These are phyloP conservation scores for Centrapalus pauciflorus DNA, from an alignment of 129 eudicot genomes.

Conservation along the genomic window DNA sequence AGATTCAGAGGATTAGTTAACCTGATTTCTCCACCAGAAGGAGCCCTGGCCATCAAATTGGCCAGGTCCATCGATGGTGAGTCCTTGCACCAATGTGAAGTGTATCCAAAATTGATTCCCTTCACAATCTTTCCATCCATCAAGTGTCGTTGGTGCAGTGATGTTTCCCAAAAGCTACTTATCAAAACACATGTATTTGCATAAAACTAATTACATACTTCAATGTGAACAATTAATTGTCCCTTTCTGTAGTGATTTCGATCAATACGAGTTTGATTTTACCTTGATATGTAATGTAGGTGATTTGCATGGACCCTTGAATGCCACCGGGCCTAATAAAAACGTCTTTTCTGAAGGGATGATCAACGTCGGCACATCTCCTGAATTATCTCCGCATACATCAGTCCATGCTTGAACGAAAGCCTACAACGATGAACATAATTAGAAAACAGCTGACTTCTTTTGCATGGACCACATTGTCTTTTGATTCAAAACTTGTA, in stretches of 20 bases:
- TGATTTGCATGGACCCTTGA: conserved; percentile 40
- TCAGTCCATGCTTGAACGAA: conserved; percentile 37
- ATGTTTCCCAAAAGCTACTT: conserved; percentile 39
- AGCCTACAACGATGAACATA: conserved; percentile 26
- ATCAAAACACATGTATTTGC: too few relatives aligned
- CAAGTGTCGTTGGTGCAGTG: conserved; percentile 30
- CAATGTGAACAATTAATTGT: too few relatives aligned
- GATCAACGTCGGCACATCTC: conserved; percentile 7
- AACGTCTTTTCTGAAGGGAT: conserved; percentile 31
- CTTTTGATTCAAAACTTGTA: neutral
- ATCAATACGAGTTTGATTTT: neutral
- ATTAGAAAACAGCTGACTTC: neutral
- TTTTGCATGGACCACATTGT: neutral
- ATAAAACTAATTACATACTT: neutral
- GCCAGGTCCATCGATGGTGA: conserved; percentile 37
- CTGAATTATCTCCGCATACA: conserved; percentile 25
- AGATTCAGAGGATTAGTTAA: neutral
- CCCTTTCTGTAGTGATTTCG: too few relatives aligned
- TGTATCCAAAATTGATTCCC: conserved; percentile 23
- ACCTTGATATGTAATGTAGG: conserved; percentile 26
- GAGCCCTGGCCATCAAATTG: conserved; percentile 39
- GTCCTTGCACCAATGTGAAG: conserved; percentile 31
- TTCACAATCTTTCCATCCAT: conserved; percentile 27
- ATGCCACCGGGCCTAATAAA: conserved; percentile 28
- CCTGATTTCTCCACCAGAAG: conserved; percentile 36